Evolutionary conservation across 176 grass and related monocot genomes (phyloP).

Genomic region (Rhynchospora pubera): DNA sequence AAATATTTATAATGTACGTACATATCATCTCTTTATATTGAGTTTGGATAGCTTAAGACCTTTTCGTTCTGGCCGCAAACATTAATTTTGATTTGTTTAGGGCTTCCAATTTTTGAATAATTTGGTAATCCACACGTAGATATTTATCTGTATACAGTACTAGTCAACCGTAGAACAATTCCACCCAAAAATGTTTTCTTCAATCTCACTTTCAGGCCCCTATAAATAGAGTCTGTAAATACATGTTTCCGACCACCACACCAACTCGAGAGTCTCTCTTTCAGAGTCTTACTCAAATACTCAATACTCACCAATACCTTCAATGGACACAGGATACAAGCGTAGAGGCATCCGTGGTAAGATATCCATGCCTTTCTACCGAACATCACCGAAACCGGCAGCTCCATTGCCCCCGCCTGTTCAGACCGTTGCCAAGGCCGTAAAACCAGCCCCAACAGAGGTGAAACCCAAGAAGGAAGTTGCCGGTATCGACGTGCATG

Average conservation of each 20-base stretch:
- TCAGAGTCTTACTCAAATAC: background rate
- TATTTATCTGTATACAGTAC: background rate
- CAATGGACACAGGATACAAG: slow-evolving; percentile 18
- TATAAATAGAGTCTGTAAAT: background rate
- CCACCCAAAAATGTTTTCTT: background rate
- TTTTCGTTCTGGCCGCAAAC: no score
- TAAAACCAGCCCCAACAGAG: background rate
- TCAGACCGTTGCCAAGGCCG: background rate
- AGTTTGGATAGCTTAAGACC: no score
- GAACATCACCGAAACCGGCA: slow-evolving; percentile 8
- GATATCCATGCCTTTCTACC: slow-evolving; percentile 19
- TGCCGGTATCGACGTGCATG: slow-evolving; percentile 1
- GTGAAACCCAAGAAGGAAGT: background rate
- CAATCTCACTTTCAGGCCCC: background rate
- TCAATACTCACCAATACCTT: background rate
- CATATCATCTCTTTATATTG: no score
- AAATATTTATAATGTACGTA: no score
- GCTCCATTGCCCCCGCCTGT: background rate
- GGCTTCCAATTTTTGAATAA: no score
- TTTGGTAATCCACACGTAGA: background rate
- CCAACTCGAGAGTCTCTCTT: background rate
- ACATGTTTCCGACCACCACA: background rate
- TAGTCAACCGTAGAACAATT: background rate
- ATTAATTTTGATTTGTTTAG: no score
- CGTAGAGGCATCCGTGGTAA: slow-evolving; percentile 21